Base-by-base conservation (phyloP, 495 filamentous ascomycete genomes). In the Trichoderma orchidacearum region DNA sequence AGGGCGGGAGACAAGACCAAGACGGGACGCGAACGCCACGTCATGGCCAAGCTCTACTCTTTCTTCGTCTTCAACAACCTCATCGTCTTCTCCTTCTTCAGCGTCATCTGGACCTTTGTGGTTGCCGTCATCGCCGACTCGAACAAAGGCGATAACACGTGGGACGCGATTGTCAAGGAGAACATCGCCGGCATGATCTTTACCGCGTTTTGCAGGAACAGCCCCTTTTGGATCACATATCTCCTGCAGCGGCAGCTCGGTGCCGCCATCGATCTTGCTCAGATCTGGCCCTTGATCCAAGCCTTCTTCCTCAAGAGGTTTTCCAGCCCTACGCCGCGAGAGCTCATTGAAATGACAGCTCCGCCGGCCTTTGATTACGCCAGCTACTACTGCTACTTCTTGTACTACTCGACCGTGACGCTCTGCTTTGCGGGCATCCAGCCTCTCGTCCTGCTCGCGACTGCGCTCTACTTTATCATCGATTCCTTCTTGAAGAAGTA, bases 41-140 rank as follows among this genome's bases (percentile, higher is more conserved):
- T 98, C 60, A 80, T 90, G 28, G 81, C 82, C 53, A 93, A 95
- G 65, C 78, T 99, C 2, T 99, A 96, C 68, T 77, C 89, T 13
- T 99, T 99, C 71, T 97, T 97, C 72, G 82, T 97, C 50, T 88
- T 99, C 79, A 99, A 99, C 75, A 96, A 97, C 66, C 72, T 97
- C 50, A 70, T 97, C 62, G 83, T 97, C 57, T 96, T 96, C 72
- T 94, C 90, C 18, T 70, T 95, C 17, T 99, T 99, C 70, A 74
- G 77, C 62, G 83, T 86, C 13, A 69, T 88, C 9, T 96, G 87
- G 85, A 75, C 70, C 2, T 89, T 89, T 62, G 72, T 88, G 13
- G 63, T 82, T 0, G 75, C 71, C 7, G 83, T 93, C 54, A 73
- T 94, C 56, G 54, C 73, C 23, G 65, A 76, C 17, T 76, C 80